Evolutionary conservation across 2,329 filamentous ascomycete genomes (phyloP).

Genomic region (Diplodia corticola): DNA sequence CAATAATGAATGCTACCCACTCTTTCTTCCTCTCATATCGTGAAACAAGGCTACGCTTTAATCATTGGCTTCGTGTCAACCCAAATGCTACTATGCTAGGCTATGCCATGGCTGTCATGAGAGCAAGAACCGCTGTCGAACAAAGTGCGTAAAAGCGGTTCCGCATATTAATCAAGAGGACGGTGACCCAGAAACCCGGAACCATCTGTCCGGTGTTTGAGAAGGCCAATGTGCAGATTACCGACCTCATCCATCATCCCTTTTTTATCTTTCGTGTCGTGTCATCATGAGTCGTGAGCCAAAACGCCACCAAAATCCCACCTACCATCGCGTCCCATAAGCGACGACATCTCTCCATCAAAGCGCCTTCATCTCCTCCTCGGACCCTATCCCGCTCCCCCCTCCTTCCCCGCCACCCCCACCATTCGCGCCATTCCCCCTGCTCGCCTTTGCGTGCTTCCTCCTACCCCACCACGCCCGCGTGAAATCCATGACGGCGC

Average conservation of each 20-base stretch:
- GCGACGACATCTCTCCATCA: background rate
- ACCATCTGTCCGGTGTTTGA: background rate
- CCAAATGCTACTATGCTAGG: background rate
- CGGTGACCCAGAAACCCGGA: background rate
- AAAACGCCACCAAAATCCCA: background rate
- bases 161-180: background rate
- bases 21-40: background rate
- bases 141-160: background rate
- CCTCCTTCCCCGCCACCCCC: background rate
- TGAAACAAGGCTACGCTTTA: background rate
- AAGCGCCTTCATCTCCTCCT: background rate
- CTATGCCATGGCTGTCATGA: background rate
- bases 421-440: background rate
- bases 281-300: background rate
- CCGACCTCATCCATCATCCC: background rate
- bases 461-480: constrained; percentile 7
- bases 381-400: background rate
- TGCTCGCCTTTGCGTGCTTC: background rate
- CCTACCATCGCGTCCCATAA: background rate
- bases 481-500: constrained; percentile 29
- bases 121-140: background rate
- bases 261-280: background rate
- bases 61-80: background rate
- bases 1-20: background rate
- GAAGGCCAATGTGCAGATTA: background rate